These are phyloP conservation scores for Wickerhamiella kurtzmanii DNA, from an alignment of 805 yeast genomes.

Conservation along the genomic window DNA sequence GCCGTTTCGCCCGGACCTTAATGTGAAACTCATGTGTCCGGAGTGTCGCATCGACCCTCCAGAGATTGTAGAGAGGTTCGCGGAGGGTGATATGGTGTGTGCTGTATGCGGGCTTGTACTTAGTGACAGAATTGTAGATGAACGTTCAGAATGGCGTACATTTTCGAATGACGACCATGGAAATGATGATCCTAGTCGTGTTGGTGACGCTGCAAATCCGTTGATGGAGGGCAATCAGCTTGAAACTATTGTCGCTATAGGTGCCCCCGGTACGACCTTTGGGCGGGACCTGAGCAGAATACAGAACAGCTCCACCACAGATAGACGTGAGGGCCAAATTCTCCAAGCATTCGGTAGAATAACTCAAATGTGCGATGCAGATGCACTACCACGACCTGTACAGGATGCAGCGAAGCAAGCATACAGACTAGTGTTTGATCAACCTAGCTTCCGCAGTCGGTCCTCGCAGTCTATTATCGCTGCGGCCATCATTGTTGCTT, in stretches of 20 bases:
- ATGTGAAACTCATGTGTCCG: conserved; percentile 83
- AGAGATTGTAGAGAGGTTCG: conserved; percentile 82
- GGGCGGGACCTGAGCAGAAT: conserved; percentile 89
- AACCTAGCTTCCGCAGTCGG: conserved; percentile 72
- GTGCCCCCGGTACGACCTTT: conserved; percentile 67
- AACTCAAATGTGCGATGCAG: conserved; percentile 94
- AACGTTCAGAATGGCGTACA: conserved; percentile 97
- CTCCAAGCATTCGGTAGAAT: conserved; percentile 83
- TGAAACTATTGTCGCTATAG: conserved; percentile 81
- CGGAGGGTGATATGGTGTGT: conserved; percentile 98
- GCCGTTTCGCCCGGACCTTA: conserved; percentile 36
- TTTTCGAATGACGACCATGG: conserved; percentile 95
- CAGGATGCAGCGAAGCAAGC: conserved; percentile 98
- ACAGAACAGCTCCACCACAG: conserved; percentile 73
- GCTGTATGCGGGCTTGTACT: conserved; percentile 91
- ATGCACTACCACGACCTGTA: conserved; percentile 83
- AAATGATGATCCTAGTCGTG: conserved; percentile 98
- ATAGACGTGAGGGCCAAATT: conserved; percentile 74
- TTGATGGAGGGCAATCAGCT: conserved; percentile 80
- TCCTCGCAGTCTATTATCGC: conserved; percentile 93
- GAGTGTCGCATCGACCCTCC: conserved; percentile 96
- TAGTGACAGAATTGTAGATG: conserved; percentile 84
- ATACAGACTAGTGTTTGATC: conserved; percentile 80
- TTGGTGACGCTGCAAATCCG: conserved; percentile 94
- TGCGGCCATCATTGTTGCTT: conserved; percentile 86